Evolutionary conservation across 129 eudicot species (phyloP).

Genomic region (Centrapalus pauciflorus): DNA sequence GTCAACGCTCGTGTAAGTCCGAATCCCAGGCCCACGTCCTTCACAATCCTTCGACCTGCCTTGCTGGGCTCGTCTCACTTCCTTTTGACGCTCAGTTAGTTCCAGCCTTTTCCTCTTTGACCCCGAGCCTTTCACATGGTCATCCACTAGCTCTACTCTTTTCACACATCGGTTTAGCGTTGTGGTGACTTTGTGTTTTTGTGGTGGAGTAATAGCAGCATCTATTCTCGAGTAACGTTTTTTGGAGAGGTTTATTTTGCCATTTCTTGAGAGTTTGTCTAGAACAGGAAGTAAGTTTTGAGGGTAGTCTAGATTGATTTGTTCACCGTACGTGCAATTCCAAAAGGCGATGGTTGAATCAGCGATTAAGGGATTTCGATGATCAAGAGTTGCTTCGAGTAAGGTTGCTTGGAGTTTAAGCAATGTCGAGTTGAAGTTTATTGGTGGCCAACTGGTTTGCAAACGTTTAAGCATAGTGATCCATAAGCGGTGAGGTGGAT

Average conservation of each 20-base stretch:
- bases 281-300: slow-evolving; percentile 50
- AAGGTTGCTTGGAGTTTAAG: slow-evolving; percentile 56
- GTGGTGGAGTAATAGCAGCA: slow-evolving; percentile 1
- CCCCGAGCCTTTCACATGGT: slow-evolving; percentile 4
- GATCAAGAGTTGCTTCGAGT: slow-evolving; percentile 59
- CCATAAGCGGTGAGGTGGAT: slow-evolving; percentile 53
- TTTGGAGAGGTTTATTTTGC: slow-evolving; percentile 43
- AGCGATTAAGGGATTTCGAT: slow-evolving; percentile 50
- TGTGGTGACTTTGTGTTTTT: slow-evolving; percentile 32
- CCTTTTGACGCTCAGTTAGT: slow-evolving; percentile 77
- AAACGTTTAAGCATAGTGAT: slow-evolving; percentile 38
- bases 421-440: slow-evolving; percentile 52
- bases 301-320: slow-evolving; percentile 56
- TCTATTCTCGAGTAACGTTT: slow-evolving; percentile 21
- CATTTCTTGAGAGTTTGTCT: slow-evolving; percentile 64
- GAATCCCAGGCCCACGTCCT: slow-evolving; percentile 77
- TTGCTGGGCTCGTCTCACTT: slow-evolving; percentile 85
- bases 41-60: slow-evolving; percentile 63
- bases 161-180: slow-evolving; percentile 49
- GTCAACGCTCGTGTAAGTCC: slow-evolving; percentile 69
- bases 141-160: slow-evolving; percentile 46
- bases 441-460: slow-evolving; percentile 45
- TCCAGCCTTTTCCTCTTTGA: slow-evolving; percentile 51
- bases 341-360: slow-evolving; percentile 58
- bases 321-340: slow-evolving; percentile 66